phyloP scores from a whole-genome alignment of 768 basidiomycete genomes.

The Lactarius psammicola region DNA sequence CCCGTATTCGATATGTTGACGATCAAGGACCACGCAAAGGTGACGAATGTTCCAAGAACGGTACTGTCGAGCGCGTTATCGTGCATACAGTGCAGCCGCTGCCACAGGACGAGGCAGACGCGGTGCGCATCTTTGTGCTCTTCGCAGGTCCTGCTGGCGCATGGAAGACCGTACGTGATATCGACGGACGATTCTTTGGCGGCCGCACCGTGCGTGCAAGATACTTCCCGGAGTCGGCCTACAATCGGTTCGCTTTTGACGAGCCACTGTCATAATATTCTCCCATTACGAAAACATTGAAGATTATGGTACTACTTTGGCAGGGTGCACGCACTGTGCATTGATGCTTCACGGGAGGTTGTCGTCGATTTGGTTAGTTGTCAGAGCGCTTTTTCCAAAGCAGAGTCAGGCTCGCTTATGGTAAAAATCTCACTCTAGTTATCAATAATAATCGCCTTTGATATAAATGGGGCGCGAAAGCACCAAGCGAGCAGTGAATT shows the following conservation, averaged over 20 bases:
- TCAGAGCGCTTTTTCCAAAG: neutral
- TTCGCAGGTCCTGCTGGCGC: constrained; percentile 92
- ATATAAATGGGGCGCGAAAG: neutral
- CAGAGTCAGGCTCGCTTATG: neutral
- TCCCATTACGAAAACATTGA: neutral
- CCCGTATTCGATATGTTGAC: constrained; percentile 15
- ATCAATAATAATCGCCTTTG: neutral
- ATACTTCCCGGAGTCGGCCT: constrained; percentile 70
- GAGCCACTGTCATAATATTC: constrained; percentile 35
- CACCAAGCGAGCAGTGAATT: too few relatives aligned
- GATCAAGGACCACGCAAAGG: constrained; percentile 43
- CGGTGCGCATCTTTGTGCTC: constrained; percentile 86
- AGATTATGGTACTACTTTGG: neutral
- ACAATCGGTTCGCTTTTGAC: constrained; percentile 52
- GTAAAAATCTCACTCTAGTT: neutral
- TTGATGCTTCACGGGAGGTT: neutral
- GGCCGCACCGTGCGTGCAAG: constrained; percentile 79
- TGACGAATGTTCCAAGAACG: constrained; percentile 89
- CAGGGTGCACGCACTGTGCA: neutral
- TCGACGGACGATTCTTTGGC: constrained; percentile 91
- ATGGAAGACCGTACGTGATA: constrained; percentile 92
- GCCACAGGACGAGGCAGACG: constrained; percentile 66
- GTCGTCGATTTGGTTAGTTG: neutral
- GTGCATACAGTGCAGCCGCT: constrained; percentile 74
- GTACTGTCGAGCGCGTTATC: constrained; percentile 87